phyloP scores from a whole-genome alignment of 2,329 filamentous ascomycete species.

The Coniochaeta sp. region DNA sequence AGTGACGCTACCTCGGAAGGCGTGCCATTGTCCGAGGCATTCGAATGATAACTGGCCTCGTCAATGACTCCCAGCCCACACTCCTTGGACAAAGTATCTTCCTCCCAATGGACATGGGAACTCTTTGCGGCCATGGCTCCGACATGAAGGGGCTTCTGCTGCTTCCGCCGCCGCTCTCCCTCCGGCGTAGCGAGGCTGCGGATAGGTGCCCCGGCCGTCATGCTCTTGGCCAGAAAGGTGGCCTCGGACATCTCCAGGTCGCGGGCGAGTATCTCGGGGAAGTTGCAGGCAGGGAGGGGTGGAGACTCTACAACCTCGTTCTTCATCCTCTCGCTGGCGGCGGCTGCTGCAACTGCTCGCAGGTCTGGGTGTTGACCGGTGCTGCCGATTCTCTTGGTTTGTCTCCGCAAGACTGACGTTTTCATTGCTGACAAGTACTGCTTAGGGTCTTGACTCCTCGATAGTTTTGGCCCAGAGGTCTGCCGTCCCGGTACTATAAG shows the following conservation, averaged over 20 bases:
- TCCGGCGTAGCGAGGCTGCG: conserved; percentile 23
- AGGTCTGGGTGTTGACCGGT: neutral
- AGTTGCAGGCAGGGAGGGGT: conserved; percentile 35
- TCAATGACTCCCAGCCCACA: neutral
- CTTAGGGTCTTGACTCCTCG: neutral
- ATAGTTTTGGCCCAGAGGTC: neutral
- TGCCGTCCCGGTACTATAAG: neutral
- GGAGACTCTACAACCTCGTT: conserved; percentile 1
- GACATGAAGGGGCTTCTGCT: neutral
- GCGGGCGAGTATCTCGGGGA: conserved; percentile 48
- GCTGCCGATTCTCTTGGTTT: neutral
- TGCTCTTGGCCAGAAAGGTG: conserved; percentile 41
- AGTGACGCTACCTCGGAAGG: neutral
- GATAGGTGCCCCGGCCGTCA: conserved; percentile 44
- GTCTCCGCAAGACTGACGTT: neutral
- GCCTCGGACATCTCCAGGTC: conserved; percentile 43
- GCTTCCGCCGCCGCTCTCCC: conserved; percentile 7
- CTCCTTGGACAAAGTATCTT: neutral
- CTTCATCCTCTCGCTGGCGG: conserved; percentile 4
- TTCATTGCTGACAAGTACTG: neutral
- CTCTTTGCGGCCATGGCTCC: neutral
- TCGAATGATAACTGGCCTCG: neutral
- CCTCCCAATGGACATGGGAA: neutral
- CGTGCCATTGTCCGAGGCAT: neutral
- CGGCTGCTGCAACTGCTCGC: neutral